Percentiles rank a stretch among this genome's conserved stretches.
These are phyloP conservation scores for Ceratocystis smalleyi DNA, from an alignment of 2,329 filamentous ascomycete species.

Conservation along the genomic window DNA sequence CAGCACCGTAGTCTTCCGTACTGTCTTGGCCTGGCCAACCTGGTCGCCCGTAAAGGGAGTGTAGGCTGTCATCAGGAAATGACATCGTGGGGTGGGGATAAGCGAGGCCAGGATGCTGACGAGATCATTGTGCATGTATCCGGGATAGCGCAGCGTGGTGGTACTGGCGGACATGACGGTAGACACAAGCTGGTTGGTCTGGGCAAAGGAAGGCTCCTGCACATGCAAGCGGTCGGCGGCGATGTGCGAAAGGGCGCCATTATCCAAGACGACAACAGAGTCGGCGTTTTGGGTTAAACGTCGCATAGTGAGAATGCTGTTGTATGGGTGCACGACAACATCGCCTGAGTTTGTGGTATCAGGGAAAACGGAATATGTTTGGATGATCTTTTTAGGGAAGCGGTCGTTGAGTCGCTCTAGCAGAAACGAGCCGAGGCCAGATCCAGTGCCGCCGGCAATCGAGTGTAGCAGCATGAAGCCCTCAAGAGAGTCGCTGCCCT, in stretches of 20 bases:
- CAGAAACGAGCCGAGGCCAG: conserved; percentile 86
- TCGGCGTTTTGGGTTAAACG: conserved; percentile 90
- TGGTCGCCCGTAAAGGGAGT: conserved; percentile 95
- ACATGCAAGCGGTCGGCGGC: conserved; percentile 89
- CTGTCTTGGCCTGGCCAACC: conserved; percentile 91
- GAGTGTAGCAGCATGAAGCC: conserved; percentile 99
- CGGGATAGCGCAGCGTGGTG: conserved; percentile 87
- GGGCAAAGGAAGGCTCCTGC: conserved; percentile 87
- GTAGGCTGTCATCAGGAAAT: conserved; percentile 97
- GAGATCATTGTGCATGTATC: conserved; percentile 99
- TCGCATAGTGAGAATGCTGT: conserved; percentile 83
- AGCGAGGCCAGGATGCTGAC: conserved; percentile 91
- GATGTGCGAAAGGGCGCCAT: conserved; percentile 83
- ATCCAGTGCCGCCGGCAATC: conserved; percentile 91
- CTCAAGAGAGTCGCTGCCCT: conserved; percentile 94
- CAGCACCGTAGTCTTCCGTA: conserved; percentile 92
- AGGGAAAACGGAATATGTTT: conserved; percentile 97
- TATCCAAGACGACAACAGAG: conserved; percentile 93
- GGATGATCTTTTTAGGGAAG: conserved; percentile 97
- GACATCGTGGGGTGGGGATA: conserved; percentile 89
- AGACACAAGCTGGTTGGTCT: conserved; percentile 91
- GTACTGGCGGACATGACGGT: conserved; percentile 99
- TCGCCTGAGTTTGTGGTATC: conserved; percentile 76
- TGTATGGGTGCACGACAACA: conserved; percentile 96
- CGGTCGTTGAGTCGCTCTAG: conserved; percentile 91